Evolutionary conservation across 2,329 filamentous ascomycete genomes (phyloP).

Genomic region (Xylariaceae sp.): DNA sequence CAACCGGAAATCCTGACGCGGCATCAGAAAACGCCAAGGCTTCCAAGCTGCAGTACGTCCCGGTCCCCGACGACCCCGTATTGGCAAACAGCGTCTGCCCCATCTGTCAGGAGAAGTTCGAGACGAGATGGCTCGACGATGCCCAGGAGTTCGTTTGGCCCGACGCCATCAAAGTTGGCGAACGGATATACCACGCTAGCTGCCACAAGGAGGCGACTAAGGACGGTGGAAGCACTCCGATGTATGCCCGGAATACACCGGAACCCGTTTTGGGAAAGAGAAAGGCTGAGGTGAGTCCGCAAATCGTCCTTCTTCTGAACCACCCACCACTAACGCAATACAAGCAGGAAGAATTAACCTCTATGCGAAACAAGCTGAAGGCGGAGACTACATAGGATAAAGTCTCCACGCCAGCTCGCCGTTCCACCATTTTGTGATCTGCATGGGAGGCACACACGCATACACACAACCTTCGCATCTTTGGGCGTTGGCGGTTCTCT

Average conservation of each 20-base stretch:
- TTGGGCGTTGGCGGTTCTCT: neutral
- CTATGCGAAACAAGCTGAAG: constrained; percentile 35
- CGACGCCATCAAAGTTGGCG: constrained; percentile 78
- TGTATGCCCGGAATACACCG: constrained; percentile 54
- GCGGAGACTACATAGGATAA: constrained; percentile 29
- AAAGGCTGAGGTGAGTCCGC: constrained; percentile 66
- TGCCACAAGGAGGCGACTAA: constrained; percentile 83
- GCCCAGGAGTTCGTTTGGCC: constrained; percentile 97
- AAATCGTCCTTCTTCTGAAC: neutral
- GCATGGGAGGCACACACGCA: neutral
- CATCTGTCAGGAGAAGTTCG: constrained; percentile 94
- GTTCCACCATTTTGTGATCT: neutral
- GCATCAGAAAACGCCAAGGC: constrained; percentile 50
- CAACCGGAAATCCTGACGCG: constrained; percentile 41
- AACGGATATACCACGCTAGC: constrained; percentile 83
- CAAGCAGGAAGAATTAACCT: constrained; percentile 39
- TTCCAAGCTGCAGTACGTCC: constrained; percentile 70
- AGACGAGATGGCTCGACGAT: constrained; percentile 88
- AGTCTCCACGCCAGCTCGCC: neutral
- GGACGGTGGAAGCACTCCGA: constrained; percentile 53
- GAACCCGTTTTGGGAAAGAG: constrained; percentile 72
- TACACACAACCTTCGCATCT: neutral
- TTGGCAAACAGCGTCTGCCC: constrained; percentile 80
- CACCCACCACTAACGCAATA: constrained; percentile 24
- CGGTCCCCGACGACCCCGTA: constrained; percentile 77